A percentile compares a stretch with the other conserved stretches of the same genome.
Conservation (phyloP, 2,329 filamentous ascomycete species). For the Metarhizium robertsii region DNA sequence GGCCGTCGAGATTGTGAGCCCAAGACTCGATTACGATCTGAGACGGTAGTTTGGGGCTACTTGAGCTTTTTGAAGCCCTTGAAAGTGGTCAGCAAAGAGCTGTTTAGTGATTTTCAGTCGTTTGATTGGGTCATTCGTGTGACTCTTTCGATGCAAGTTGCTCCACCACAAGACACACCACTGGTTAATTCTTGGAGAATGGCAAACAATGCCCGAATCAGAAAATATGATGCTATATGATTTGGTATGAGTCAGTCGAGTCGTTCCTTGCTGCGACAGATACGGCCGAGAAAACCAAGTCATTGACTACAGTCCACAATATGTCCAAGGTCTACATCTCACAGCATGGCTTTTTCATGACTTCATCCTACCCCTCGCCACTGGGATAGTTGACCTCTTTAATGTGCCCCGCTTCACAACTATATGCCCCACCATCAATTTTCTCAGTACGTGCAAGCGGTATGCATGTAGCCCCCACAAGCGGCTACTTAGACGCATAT, state of each 20-base stretch:
- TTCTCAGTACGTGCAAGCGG: slow-evolving; percentile 17
- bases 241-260: slow-evolving; percentile 1
- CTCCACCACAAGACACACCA: slow-evolving; percentile 5
- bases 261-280: neutral
- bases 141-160: slow-evolving; percentile 6
- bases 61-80: slow-evolving; percentile 1
- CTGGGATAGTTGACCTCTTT: no score
- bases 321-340: neutral
- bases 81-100: neutral
- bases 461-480: slow-evolving; percentile 16
- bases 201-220: neutral
- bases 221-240: slow-evolving; percentile 1
- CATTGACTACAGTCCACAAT: neutral
- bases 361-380: neutral
- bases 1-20: neutral
- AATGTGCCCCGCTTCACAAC: slow-evolving; percentile 18
- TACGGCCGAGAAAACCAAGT: neutral
- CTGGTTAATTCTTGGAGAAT: neutral
- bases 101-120: neutral
- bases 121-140: slow-evolving; percentile 7
- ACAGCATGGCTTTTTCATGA: neutral
- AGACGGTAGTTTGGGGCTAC: neutral
- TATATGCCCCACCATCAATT: slow-evolving; percentile 3
- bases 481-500: slow-evolving; percentile 16
- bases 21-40: neutral